Evolutionary conservation across 768 basidiomycete species (phyloP), one percentile per base, ranked within the genome.

Genomic region (Xerocomus potaroensis): DNA sequence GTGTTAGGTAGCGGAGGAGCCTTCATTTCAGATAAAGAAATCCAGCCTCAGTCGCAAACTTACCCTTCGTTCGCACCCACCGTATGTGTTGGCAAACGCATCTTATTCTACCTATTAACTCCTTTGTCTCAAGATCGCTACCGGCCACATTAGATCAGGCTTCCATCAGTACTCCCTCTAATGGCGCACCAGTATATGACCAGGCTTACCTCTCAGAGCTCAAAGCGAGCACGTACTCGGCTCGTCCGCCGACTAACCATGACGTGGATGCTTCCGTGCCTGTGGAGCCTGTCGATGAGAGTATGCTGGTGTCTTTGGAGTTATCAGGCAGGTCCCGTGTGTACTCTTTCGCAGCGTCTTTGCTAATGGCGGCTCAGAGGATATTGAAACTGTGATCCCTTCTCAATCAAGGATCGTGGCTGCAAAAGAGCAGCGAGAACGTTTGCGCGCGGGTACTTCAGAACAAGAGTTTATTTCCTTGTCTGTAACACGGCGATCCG

Each of bases 1-100:
- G 34, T 34, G 22, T 43, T 36, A 87, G 81, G 76, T 77, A 56
- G 75, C 71, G 10, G 76, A 74, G 31, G 79, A 74, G 8, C 83
- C 88, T 48, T 70, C 75, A 0, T 91, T 92, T 62, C 74, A 86
- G 69, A 70, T 91, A 15, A 91, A 90, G 63, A 92, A 89, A 67
- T 89, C 87, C 2, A 83, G 64, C 43, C 70, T 91, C 35, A 91
- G 88, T 57, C 70, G 72, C 50, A 87, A 84, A 54, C 59, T 87
- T 51, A 59, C 78, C 2, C 64, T 85, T 33, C 77, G 78, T 12
- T 75, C 70, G 38, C 76, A 76, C 62, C 72, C 81, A 42, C 69
- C 77, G 78, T 81, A 45, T 43, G 66, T 61, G 18, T 10, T 36
- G 48, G 22, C 31, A 26, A 19, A 18, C 27, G n/a, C 5, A 24